These are phyloP conservation scores for Fremontodendron californicum DNA, from an alignment of 345 rosid genomes.

Conservation along the genomic window DNA sequence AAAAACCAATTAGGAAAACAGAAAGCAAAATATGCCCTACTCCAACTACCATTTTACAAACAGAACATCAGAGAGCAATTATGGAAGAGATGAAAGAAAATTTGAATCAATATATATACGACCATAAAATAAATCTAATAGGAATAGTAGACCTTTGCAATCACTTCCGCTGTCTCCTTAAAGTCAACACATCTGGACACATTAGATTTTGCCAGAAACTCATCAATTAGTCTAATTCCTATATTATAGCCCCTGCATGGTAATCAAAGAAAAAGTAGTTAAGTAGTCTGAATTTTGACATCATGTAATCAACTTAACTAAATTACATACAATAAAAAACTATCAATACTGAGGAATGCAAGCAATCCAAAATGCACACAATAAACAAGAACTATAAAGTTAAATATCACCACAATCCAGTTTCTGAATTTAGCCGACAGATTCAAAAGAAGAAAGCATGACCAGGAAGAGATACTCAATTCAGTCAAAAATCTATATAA, in stretches of 20 bases:
- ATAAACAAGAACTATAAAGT: no score
- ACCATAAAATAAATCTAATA: neutral
- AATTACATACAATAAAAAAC: neutral
- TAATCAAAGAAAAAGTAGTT: neutral
- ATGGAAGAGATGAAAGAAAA: neutral
- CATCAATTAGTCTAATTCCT: slow-evolving; percentile 78
- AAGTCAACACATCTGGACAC: slow-evolving; percentile 86
- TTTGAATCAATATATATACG: neutral
- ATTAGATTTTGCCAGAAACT: slow-evolving; percentile 87
- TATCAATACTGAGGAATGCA: no score
- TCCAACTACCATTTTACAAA: neutral
- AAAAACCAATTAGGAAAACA: neutral
- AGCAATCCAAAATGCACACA: no score
- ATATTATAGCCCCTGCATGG: slow-evolving; percentile 84
- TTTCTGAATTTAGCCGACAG: neutral
- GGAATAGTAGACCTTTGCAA: slow-evolving; percentile 63
- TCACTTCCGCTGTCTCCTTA: slow-evolving; percentile 82
- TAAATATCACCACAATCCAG: no score
- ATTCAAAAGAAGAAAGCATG: neutral
- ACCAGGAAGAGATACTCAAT: neutral
- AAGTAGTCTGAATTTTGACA: neutral
- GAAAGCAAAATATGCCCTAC: neutral
- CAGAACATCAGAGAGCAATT: neutral
- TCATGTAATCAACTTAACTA: slow-evolving; percentile 1
- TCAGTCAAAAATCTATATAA: neutral